Base-by-base conservation (phyloP, 495 filamentous ascomycete species). In the Neurospora sublineolata region DNA sequence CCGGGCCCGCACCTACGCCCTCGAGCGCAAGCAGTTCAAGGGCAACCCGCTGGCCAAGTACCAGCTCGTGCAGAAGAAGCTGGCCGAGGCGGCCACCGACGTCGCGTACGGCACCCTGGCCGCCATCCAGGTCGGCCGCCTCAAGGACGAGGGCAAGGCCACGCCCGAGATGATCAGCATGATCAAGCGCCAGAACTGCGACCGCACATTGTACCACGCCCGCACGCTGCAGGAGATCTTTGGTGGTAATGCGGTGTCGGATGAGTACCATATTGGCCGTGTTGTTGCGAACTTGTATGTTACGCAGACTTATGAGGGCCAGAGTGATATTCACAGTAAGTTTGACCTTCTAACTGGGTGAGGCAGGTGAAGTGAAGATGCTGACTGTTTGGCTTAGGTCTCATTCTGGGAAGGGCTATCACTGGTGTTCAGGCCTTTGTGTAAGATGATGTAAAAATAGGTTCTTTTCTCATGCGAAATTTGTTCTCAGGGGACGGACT, bases 171-270 rank as follows among this genome's bases (percentile, higher is more conserved):
- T 97, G 96, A 96, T 99, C 76, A 94, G 91, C 46, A 96, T 99
- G 93, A 89, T 97, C 77, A 99, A 99, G 85, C 86, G 95, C 74
- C 94, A 98, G 84, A 99, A 99, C 80, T 98, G 96, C 83, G 95
- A 99, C 80, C 86, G 91, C 42, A 94, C 95, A 18, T 82, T 99
- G 75, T 82, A 87, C 14, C 93, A 94, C 77, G 88, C 94, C 37
- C 86, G 95, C 71, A 85, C 86, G 64, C 82, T 99, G 52, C 95
- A 98, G 81, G 95, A 99, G 80, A 86, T 99, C 20, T 97, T 99
- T 83, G 95, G 95, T 41, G 95, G 95, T 12, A 99, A 99, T 78
- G 96, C 96, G 18, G 92, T 94, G 52, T 97, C 93, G 75, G 96
- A 99, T 76, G 95, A 99, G 83, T 99, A 99, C 78, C 87, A 87